Evolutionary conservation across 495 filamentous ascomycete species (phyloP).

Genomic region (Aspergillus wentii): DNA sequence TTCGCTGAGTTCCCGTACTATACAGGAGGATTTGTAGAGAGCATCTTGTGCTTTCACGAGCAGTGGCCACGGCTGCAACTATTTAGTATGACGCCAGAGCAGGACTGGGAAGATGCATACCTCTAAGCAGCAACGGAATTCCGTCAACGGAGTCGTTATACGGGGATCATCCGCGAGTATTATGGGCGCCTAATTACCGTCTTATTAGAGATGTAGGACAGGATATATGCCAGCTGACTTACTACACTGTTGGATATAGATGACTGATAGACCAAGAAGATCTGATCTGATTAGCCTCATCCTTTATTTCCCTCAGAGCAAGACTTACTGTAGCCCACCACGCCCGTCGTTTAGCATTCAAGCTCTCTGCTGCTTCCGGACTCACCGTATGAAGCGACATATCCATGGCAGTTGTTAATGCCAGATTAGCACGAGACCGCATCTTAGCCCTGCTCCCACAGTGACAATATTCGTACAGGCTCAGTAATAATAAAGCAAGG

Average conservation of each 20-base stretch:
- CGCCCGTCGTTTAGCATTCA: conserved; percentile 34
- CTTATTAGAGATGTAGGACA: neutral
- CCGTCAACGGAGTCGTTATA: conserved; percentile 38
- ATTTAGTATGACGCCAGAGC: neutral
- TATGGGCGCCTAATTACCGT: conserved; percentile 24
- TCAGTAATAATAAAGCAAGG: conserved; percentile 43
- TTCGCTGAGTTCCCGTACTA: conserved; percentile 1
- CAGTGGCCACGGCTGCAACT: conserved; percentile 5
- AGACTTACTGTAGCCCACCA: conserved; percentile 46
- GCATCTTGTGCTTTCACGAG: conserved; percentile 6
- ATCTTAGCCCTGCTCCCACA: conserved; percentile 46
- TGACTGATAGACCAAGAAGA: conserved; percentile 37
- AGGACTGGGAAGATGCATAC: too few species aligned
- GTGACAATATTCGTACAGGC: conserved; percentile 51
- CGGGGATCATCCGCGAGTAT: conserved; percentile 36
- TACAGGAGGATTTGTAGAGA: neutral
- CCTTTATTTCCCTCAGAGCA: too few species aligned
- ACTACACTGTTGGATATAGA: conserved; percentile 40
- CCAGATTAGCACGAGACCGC: conserved; percentile 40
- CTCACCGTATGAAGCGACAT: conserved; percentile 30
- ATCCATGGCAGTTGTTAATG: conserved; percentile 38
- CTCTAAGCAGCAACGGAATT: conserved; percentile 13
- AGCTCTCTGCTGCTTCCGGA: conserved; percentile 24
- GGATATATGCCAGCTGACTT: too few species aligned
- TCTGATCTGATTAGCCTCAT: conserved; percentile 17